Percentiles rank a stretch among this genome's conserved stretches.
Conservation (phyloP, 768 basidiomycete genomes). For the Harrya chromipes region DNA sequence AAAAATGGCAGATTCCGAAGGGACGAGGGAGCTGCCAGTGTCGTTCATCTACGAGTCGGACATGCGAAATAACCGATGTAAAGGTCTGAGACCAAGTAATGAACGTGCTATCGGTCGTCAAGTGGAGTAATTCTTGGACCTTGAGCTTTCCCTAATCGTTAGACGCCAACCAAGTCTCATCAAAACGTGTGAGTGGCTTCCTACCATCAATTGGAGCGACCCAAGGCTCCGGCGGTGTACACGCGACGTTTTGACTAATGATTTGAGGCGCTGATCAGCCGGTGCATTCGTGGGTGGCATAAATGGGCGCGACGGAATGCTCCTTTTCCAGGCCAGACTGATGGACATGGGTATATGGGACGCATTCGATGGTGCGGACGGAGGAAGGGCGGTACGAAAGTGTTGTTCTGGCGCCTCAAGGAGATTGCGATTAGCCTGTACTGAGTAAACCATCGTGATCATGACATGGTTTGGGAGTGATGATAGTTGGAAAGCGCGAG, state of each 20-base stretch:
- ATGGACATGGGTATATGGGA: not conserved
- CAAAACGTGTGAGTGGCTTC: constrained; percentile 1
- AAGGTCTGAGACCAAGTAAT: not conserved
- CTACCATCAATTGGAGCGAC: not conserved
- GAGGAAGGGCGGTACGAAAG: no score
- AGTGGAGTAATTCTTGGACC: not conserved
- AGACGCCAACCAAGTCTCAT: not conserved
- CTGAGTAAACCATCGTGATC: no score
- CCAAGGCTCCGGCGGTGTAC: not conserved
- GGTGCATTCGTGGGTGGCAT: not conserved
- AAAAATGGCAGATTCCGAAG: no score
- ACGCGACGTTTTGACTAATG: not conserved
- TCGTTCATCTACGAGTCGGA: not conserved
- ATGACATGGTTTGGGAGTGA: no score
- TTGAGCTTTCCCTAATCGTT: not conserved
- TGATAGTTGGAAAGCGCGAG: no score
- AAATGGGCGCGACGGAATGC: not conserved
- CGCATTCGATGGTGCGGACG: no score
- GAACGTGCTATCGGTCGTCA: not conserved
- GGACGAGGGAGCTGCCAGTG: not conserved
- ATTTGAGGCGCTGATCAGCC: not conserved
- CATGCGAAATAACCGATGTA: not conserved
- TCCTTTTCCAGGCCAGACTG: not conserved
- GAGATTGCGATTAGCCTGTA: no score
- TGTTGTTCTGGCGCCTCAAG: no score